Percentiles rank a stretch among this genome's conserved stretches.
Evolutionary conservation across 306 rosid species (phyloP).

Genomic region (Astragalus glycyphyllos): DNA sequence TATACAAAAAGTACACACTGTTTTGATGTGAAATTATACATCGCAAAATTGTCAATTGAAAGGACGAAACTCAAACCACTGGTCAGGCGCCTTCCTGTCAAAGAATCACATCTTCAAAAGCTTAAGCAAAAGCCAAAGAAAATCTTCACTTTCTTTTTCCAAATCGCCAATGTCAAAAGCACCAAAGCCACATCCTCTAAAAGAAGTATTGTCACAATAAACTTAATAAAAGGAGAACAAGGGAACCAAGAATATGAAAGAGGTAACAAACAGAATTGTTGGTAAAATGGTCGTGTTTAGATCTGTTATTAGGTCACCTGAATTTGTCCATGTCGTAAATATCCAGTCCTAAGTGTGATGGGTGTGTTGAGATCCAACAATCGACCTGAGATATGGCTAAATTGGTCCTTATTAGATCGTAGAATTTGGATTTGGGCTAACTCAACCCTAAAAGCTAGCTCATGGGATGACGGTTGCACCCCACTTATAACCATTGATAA

Average conservation of each 20-base stretch:
- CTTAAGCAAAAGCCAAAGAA: neutral
- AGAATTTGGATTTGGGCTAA: no score
- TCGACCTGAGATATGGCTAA: no score
- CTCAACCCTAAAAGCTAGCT: neutral
- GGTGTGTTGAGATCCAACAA: no score
- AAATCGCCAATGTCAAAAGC: conserved; percentile 13
- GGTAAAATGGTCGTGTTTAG: neutral
- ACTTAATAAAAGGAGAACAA: conserved; percentile 6
- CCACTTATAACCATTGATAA: no score
- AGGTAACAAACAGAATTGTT: neutral
- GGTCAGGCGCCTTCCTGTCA: neutral
- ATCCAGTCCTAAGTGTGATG: no score
- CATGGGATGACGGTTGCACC: neutral
- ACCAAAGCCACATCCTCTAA: neutral
- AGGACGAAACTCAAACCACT: neutral
- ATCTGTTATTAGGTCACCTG: no score
- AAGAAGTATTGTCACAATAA: conserved; percentile 5
- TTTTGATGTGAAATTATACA: conserved; percentile 15
- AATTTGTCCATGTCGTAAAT: no score
- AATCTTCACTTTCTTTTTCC: neutral
- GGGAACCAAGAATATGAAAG: neutral
- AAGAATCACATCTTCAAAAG: neutral
- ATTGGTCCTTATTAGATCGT: no score
- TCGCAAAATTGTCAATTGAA: neutral
- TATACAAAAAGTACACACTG: conserved; percentile 12